A percentile compares a stretch with the other conserved stretches of the same genome.
Conservation (phyloP, 176 grass and related monocot species). For the Raddia guianensis region DNA sequence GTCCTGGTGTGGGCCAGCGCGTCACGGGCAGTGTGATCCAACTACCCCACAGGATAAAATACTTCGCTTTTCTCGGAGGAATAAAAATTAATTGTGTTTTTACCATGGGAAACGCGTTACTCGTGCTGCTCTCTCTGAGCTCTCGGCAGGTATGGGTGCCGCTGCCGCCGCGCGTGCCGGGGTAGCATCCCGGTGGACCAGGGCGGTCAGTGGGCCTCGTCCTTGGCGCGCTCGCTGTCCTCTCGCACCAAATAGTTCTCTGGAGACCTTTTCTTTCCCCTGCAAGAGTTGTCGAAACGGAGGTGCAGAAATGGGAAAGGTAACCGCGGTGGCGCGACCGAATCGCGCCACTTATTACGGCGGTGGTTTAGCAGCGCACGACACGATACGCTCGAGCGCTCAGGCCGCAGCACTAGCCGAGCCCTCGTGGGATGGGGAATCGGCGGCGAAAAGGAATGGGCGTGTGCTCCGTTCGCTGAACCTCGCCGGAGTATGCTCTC, state of each 20-base stretch:
- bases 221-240: neutral
- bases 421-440: neutral
- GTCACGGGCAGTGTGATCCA: neutral
- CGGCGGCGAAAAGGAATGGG: slow-evolving; percentile 15
- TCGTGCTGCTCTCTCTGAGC: neutral
- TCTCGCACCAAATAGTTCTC: neutral
- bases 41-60: neutral
- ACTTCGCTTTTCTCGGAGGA: no score
- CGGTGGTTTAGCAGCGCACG: no score
- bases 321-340: no score
- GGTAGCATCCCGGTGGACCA: neutral
- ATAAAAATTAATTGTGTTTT: neutral
- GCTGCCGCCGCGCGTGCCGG: no score
- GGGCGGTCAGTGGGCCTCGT: neutral
- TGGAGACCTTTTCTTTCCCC: no score
- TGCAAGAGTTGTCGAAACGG: no score
- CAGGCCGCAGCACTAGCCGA: no score
- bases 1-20: neutral
- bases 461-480: slow-evolving; percentile 25
- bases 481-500: neutral
- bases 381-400: no score
- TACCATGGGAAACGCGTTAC: neutral
- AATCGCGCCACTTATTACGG: no score
- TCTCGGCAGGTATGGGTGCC: no score
- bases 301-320: no score